Percentiles rank a stretch among this genome's conserved stretches.
Evolutionary conservation across 495 filamentous ascomycete species (phyloP).

Genomic region (Rostrohypoxylon terebratum): DNA sequence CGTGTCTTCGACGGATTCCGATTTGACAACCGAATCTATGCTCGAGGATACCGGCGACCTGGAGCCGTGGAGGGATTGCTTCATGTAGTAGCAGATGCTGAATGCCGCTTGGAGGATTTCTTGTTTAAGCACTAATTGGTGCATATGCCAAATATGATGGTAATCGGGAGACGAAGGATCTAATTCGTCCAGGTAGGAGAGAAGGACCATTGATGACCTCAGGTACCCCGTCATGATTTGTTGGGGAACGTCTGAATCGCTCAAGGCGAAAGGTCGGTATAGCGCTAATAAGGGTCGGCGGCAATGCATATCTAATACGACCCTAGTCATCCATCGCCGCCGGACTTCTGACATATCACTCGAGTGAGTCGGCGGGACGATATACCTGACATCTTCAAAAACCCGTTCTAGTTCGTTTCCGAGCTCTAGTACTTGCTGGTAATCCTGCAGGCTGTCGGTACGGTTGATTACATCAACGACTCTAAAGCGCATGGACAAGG

Average conservation of each 20-base stretch:
- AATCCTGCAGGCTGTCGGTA: constrained; percentile 51
- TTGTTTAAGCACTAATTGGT: constrained; percentile 50
- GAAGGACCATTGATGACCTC: constrained; percentile 54
- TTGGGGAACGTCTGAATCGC: constrained; percentile 46
- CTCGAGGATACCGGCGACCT: constrained; percentile 16
- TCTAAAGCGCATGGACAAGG: constrained; percentile 49
- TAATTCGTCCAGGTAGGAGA: constrained; percentile 54
- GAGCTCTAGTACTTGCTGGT: constrained; percentile 50
- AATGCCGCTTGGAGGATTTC: constrained; percentile 54
- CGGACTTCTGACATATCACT: constrained; percentile 43
- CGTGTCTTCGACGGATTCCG: constrained; percentile 37
- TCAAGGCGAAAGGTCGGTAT: constrained; percentile 57
- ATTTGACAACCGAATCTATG: constrained; percentile 24
- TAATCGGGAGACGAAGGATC: constrained; percentile 48
- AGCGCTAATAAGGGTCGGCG: constrained; percentile 53
- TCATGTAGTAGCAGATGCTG: constrained; percentile 55
- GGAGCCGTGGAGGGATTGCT: constrained; percentile 35
- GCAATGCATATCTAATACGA: constrained; percentile 52
- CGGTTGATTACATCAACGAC: constrained; percentile 51
- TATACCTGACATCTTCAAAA: constrained; percentile 53
- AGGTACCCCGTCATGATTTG: constrained; percentile 53
- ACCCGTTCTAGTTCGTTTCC: constrained; percentile 53
- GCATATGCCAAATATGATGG: constrained; percentile 50
- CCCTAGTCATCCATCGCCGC: constrained; percentile 49
- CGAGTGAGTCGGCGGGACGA: constrained; percentile 45